Evolutionary conservation across 306 rosid genomes (phyloP).

Genomic region (Erythrophleum fordii): DNA sequence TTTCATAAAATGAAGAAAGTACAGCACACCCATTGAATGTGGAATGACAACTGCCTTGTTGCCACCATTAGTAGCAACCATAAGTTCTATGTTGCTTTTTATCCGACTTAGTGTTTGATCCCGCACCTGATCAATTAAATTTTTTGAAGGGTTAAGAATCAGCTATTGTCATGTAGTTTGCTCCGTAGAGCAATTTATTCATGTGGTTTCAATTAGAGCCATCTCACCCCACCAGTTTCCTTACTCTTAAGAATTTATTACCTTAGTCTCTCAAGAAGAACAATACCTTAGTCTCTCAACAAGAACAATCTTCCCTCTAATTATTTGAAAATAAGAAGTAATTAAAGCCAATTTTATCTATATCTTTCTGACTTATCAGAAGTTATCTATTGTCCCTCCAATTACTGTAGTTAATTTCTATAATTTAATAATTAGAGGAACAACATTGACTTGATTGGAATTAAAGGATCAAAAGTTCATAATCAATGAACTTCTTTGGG

Average conservation of each 20-base stretch:
- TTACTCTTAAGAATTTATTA: neutral
- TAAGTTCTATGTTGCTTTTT: constrained; percentile 84
- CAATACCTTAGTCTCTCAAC: neutral
- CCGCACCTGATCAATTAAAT: constrained; percentile 61
- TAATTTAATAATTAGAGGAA: neutral
- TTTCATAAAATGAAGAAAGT: constrained; percentile 90
- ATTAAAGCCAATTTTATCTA: neutral
- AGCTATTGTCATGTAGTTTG: neutral
- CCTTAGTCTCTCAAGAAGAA: neutral
- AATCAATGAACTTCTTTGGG: constrained; percentile 29
- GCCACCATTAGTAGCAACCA: constrained; percentile 82
- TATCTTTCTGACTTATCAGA: neutral
- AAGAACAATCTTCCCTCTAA: neutral
- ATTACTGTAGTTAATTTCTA: neutral
- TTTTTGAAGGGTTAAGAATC: neutral
- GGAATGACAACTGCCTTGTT: constrained; percentile 85
- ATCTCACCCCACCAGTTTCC: neutral
- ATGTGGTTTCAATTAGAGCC: neutral
- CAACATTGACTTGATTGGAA: neutral
- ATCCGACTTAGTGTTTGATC: constrained; percentile 82
- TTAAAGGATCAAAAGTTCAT: neutral
- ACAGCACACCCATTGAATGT: constrained; percentile 86
- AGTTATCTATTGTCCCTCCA: neutral
- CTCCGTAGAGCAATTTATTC: neutral
- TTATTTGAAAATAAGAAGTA: neutral